phyloP scores from a whole-genome alignment of 768 basidiomycete genomes.

The Mycena floridula region DNA sequence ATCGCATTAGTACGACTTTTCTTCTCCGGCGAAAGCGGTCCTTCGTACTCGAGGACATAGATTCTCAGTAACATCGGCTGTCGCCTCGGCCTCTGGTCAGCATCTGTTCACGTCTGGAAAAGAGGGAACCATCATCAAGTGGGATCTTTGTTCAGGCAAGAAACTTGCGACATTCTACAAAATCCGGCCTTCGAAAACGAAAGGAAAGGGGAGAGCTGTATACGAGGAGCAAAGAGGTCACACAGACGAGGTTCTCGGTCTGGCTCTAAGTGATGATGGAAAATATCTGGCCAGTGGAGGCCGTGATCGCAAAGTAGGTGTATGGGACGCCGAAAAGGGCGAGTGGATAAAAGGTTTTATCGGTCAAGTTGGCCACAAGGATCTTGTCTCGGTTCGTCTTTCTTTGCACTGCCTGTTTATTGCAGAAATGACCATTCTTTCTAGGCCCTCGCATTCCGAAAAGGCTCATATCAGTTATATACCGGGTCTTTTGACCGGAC shows the following conservation, averaged over 20 bases:
- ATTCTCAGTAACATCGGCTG: conserved; percentile 76
- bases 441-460: conserved; percentile 70
- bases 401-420: not conserved
- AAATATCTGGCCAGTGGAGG: conserved; percentile 84
- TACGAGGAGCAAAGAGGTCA: conserved; percentile 62
- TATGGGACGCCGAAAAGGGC: conserved; percentile 78
- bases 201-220: conserved; percentile 54
- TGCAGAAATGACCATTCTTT: too few species aligned
- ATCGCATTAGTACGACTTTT: conserved; percentile 52
- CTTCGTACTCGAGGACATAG: conserved; percentile 71
- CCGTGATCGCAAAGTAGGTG: conserved; percentile 70
- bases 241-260: conserved; percentile 75
- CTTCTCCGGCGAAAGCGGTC: conserved; percentile 35
- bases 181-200: conserved; percentile 41
- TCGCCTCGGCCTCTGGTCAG: conserved; percentile 64
- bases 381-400: conserved; percentile 29
- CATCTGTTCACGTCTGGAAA: conserved; percentile 88
- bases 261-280: conserved; percentile 84
- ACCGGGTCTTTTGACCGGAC: conserved; percentile 83
- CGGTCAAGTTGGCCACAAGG: conserved; percentile 68
- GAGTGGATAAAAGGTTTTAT: conserved; percentile 77
- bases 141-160: conserved; percentile 66
- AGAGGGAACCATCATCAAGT: conserved; percentile 85
- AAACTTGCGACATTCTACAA: conserved; percentile 58
- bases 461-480: conserved; percentile 69